Conservation (phyloP, 2,329 filamentous ascomycete genomes). For the Plectosphaerella plurivora region DNA sequence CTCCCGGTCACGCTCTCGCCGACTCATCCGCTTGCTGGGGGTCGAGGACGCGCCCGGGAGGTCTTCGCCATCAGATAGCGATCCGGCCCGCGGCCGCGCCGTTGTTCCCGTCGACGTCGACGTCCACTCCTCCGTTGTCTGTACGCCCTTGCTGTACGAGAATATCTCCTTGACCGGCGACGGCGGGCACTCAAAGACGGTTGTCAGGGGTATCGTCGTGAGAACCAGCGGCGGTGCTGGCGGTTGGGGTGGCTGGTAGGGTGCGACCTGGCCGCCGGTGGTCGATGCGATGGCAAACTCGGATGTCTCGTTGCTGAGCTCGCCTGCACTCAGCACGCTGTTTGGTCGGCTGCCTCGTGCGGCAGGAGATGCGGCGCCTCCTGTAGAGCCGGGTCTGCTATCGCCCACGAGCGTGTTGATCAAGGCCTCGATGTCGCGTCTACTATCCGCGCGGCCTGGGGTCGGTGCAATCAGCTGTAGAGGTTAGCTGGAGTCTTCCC, state of each 20-base stretch:
- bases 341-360: constrained; percentile 73
- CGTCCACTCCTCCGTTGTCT: constrained; percentile 76
- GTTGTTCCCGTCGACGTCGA: constrained; percentile 46
- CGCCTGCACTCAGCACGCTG: constrained; percentile 77
- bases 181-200: constrained; percentile 76
- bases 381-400: constrained; percentile 66
- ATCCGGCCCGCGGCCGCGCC: constrained; percentile 47
- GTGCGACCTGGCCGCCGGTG: constrained; percentile 25
- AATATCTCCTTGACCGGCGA: constrained; percentile 78
- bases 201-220: constrained; percentile 67
- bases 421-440: constrained; percentile 76
- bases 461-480: constrained; percentile 56
- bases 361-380: constrained; percentile 60
- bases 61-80: constrained; percentile 62
- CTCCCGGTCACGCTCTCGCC: constrained; percentile 75
- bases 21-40: constrained; percentile 70
- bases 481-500: constrained; percentile 3
- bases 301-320: constrained; percentile 71
- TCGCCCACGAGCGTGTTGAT: constrained; percentile 82
- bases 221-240: constrained; percentile 58
- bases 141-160: constrained; percentile 95
- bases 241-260: constrained; percentile 23
- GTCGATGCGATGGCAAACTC: constrained; percentile 48
- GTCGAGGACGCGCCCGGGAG: constrained; percentile 49
- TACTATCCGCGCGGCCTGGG: constrained; percentile 63